These are phyloP conservation scores for Rhizopus stolonifer DNA, from an alignment of 371 early-diverging fungal genomes.

Conservation along the genomic window DNA sequence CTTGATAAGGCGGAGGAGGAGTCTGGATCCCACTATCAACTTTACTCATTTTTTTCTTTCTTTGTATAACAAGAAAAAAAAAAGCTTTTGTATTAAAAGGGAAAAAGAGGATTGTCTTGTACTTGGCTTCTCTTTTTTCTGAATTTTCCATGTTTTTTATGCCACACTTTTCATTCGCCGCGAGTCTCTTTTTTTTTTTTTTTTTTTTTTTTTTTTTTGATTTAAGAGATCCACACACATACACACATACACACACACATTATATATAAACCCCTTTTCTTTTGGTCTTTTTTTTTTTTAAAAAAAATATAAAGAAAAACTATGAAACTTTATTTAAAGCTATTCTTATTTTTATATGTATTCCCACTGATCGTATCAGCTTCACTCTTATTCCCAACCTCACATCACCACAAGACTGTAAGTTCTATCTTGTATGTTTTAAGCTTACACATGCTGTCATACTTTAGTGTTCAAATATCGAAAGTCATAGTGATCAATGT, in stretches of 20 bases:
- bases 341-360: constrained; percentile 5
- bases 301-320: constrained; percentile 3
- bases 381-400: constrained; percentile 14
- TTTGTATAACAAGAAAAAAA: neutral
- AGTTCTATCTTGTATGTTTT: neutral
- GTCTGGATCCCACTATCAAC: neutral
- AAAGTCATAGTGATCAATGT: constrained; percentile 36
- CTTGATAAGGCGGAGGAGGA: too few species aligned
- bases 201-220: constrained; percentile 4
- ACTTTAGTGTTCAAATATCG: constrained; percentile 37
- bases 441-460: neutral
- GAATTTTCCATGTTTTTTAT: neutral
- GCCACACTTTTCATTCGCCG: neutral
- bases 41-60: neutral
- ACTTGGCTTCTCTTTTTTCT: neutral
- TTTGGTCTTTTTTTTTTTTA: constrained; percentile 2
- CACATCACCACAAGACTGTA: constrained; percentile 21
- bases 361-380: constrained; percentile 16
- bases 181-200: neutral
- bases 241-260: too few species aligned
- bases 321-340: neutral
- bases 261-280: too few species aligned
- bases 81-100: too few species aligned
- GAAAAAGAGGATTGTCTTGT: neutral
- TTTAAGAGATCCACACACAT: too few species aligned